Base-by-base conservation (phyloP, 1,284 basidiomycete species). In the Golubevia pallescens region DNA sequence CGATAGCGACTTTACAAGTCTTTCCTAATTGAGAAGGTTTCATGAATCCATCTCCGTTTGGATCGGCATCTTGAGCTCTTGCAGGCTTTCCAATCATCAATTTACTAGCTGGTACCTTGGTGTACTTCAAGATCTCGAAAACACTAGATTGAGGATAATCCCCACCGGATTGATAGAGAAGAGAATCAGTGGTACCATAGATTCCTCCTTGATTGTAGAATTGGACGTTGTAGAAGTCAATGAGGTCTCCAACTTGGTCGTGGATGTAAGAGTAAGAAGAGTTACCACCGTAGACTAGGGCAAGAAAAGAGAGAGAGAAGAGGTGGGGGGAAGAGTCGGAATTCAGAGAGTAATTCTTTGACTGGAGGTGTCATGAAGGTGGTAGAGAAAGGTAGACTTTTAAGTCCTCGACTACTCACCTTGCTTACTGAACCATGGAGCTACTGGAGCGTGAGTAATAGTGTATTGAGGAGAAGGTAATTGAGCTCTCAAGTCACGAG, bases 191-290 rank as follows among this genome's bases (percentile, higher is more conserved):
- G 8, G 52, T 61, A n/a, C 63, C 61, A 68, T 68, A 74, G n/a
- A 51, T 60, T 20, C 21, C 34, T 5, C 34, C 63, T 57, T 76
- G 74, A 62, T 76, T 76, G 66, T 76, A 76, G 57, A 63, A 70
- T 59, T 74, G 69, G n/a, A 75, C 58, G 60, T 74, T 74, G 66
- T 76, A 76, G 62, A 62, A 76, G 56, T 76, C 74, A 64, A 71
- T 71, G 4, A 71, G 61, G 13, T 21, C 7, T 21, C 54, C 54
- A 56, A 2, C 54, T 6, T 13, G 20, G 13, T 21, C 20, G 13
- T 56, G 20, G 13, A 56, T 28, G 6, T 13, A 21, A 13, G 7
- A 7, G 19, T 61, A 3, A 1, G 71, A 71, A 2, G 34, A 5
- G 34, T 38, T 38, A 5, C 34, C 34, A 38, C 34, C 34, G 10